A percentile compares a stretch with the other conserved stretches of the same genome.
These are phyloP conservation scores for Pseudopithomyces chartarum DNA, from an alignment of 2,329 filamentous ascomycete genomes.

Conservation along the genomic window DNA sequence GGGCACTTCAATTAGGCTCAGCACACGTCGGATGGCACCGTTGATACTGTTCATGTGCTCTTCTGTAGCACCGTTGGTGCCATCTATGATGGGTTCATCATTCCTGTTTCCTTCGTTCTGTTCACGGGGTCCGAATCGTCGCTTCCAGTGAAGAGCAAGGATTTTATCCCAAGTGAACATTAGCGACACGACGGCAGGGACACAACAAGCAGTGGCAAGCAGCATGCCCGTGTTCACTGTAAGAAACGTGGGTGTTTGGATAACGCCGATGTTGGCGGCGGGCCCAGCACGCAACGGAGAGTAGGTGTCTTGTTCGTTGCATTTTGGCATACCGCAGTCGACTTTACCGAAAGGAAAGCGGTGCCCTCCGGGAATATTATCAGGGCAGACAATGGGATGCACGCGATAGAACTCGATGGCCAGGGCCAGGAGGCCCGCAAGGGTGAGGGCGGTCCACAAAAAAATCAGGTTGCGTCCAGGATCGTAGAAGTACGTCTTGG, in stretches of 20 bases:
- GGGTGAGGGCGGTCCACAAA: conserved; percentile 65
- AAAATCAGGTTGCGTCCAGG: conserved; percentile 70
- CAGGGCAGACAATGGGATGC: conserved; percentile 50
- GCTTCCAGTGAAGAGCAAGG: conserved; percentile 65
- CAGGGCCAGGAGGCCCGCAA: conserved; percentile 65
- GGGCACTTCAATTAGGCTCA: conserved; percentile 59
- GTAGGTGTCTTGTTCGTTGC: conserved; percentile 49
- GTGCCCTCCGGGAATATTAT: conserved; percentile 19
- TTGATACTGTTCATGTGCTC: conserved; percentile 54
- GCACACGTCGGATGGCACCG: conserved; percentile 39
- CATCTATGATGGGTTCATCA: conserved; percentile 56
- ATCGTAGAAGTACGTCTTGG: conserved; percentile 67
- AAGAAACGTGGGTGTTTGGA: conserved; percentile 61
- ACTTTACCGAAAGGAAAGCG: conserved; percentile 53
- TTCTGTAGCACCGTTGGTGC: conserved; percentile 61
- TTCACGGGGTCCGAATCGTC: conserved; percentile 39
- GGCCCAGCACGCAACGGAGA: conserved; percentile 62
- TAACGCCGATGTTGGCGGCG: conserved; percentile 66
- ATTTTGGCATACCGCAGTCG: conserved; percentile 53
- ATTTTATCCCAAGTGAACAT: conserved; percentile 69
- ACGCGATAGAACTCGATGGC: conserved; percentile 68
- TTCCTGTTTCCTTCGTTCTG: conserved; percentile 31
- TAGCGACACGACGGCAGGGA: conserved; percentile 66
- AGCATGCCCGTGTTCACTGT: conserved; percentile 65
- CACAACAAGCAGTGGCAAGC: conserved; percentile 66